Evolutionary conservation across 2,329 filamentous ascomycete species (phyloP).

Genomic region (Talaromyces marneffei): DNA sequence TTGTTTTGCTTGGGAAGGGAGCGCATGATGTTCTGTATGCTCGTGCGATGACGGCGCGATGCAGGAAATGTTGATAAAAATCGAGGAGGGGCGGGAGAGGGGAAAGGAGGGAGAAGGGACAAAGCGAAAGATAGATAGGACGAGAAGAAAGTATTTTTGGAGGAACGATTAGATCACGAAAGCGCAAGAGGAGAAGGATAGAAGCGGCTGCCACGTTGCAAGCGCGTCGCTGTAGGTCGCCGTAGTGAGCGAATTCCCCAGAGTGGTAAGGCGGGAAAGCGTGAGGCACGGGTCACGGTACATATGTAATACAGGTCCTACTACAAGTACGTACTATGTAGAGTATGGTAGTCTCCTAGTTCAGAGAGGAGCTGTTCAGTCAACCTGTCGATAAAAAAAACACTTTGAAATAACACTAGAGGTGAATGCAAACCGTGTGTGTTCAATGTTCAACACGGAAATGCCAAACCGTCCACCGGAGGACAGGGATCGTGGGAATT

Average conservation of each 20-base stretch:
- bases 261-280: constrained; percentile 1
- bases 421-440: not conserved
- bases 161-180: constrained; percentile 5
- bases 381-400: not conserved
- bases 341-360: too few relatives aligned
- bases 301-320: too few relatives aligned
- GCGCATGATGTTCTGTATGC: constrained; percentile 34
- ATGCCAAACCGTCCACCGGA: not conserved
- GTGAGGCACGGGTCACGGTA: constrained; percentile 6
- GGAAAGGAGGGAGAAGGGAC: constrained; percentile 15
- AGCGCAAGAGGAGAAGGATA: constrained; percentile 13
- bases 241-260: constrained; percentile 2
- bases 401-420: not conserved
- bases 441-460: too few relatives aligned
- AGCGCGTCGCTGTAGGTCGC: constrained; percentile 31
- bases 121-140: constrained; percentile 17
- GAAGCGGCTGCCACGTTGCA: constrained; percentile 41
- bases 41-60: not conserved
- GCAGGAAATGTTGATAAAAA: not conserved
- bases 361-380: not conserved
- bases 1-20: constrained; percentile 43
- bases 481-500: not conserved
- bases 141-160: not conserved
- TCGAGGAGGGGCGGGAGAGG: not conserved
- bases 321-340: not conserved